These are phyloP conservation scores for Penstemon newberryi DNA, from an alignment of 257 asterid species.

Conservation along the genomic window DNA sequence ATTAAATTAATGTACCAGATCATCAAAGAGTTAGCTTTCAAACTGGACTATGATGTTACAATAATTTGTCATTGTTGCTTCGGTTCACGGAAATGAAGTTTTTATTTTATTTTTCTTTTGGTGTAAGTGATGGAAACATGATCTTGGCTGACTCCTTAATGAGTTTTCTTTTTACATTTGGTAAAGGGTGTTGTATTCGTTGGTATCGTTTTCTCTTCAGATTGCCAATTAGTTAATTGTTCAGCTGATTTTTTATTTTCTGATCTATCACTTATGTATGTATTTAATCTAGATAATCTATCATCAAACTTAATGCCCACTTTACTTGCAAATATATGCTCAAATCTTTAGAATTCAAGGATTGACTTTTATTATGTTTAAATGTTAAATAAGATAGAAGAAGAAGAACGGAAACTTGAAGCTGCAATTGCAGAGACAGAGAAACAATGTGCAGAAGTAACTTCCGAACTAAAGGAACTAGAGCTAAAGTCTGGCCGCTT, in stretches of 20 bases:
- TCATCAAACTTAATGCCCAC: conserved; percentile 13
- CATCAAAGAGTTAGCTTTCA: conserved; percentile 12
- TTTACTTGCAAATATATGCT: conserved; percentile 11
- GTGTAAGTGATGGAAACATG: background rate
- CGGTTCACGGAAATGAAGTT: no score
- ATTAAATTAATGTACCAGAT: background rate
- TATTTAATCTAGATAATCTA: conserved; percentile 15
- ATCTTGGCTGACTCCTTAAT: background rate
- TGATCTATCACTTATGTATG: background rate
- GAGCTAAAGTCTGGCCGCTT: conserved; percentile 86
- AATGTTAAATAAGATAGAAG: conserved; percentile 70
- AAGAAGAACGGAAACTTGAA: conserved; percentile 93
- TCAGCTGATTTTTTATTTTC: conserved; percentile 8
- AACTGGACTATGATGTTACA: background rate
- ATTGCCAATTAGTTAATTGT: conserved; percentile 4
- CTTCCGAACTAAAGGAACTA: conserved; percentile 77
- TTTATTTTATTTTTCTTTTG: no score
- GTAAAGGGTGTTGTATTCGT: background rate
- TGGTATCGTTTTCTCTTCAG: conserved; percentile 6
- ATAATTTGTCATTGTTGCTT: background rate
- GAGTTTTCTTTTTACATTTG: background rate
- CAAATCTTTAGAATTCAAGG: conserved; percentile 12
- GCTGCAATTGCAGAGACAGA: conserved; percentile 96
- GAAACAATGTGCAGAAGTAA: conserved; percentile 82
- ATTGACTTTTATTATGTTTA: conserved; percentile 27